phyloP scores from a whole-genome alignment of 257 asterid species.

The Solanum phureja region DNA sequence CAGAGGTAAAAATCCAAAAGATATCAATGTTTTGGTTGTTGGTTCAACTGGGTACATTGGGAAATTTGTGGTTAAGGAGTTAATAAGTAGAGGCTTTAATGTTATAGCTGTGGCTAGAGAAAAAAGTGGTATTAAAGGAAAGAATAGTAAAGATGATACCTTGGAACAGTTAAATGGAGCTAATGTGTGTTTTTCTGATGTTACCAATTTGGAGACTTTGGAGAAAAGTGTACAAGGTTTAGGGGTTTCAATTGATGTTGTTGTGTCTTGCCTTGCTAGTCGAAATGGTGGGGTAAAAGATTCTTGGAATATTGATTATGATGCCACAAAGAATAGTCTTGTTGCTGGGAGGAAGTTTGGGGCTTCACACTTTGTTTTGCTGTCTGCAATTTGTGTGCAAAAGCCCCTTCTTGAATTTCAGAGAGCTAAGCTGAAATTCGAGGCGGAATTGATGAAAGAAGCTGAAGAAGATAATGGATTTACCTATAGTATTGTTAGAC shows the following conservation, averaged over 20 bases:
- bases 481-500: slow-evolving; percentile 83
- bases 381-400: slow-evolving; percentile 94
- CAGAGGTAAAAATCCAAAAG: slow-evolving; percentile 59
- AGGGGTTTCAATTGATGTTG: slow-evolving; percentile 61
- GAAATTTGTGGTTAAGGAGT: slow-evolving; percentile 68
- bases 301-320: slow-evolving; percentile 89
- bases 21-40: slow-evolving; percentile 64
- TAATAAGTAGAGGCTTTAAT: slow-evolving; percentile 71
- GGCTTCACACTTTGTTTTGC: slow-evolving; percentile 73
- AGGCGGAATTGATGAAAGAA: slow-evolving; percentile 56
- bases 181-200: slow-evolving; percentile 71
- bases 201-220: slow-evolving; percentile 47
- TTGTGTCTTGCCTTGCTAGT: slow-evolving; percentile 94
- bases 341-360: slow-evolving; percentile 70
- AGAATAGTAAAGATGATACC: slow-evolving; percentile 55
- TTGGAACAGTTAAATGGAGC: slow-evolving; percentile 48
- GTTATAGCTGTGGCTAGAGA: slow-evolving; percentile 86
- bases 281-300: slow-evolving; percentile 86
- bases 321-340: slow-evolving; percentile 84
- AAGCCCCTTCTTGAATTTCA: slow-evolving; percentile 99
- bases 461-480: slow-evolving; percentile 33
- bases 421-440: slow-evolving; percentile 81
- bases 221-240: slow-evolving; percentile 41
- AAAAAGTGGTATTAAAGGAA: slow-evolving; percentile 69
- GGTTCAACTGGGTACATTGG: slow-evolving; percentile 97